Evolutionary conservation across 2,329 filamentous ascomycete species (phyloP), one percentile per base, ranked within the genome.

Genomic region (Paecilomyces variotii): DNA sequence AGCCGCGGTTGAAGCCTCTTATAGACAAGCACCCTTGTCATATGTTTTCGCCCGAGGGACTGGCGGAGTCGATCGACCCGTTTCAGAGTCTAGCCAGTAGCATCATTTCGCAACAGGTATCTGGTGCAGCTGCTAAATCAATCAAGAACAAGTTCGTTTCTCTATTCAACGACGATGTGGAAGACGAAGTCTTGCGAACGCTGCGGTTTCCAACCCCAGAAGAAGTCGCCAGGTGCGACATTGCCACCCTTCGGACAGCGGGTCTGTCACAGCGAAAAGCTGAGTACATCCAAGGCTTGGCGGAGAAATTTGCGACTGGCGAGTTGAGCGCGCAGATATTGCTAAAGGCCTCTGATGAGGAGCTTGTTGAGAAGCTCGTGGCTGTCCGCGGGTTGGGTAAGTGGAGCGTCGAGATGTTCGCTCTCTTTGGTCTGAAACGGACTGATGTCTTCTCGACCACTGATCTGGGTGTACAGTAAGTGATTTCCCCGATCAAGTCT

Each of bases 341-440:
- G 24, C 83, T 89, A 56, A 84, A 85, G 35, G 91, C 90, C 1
- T 83, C 85, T 4, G 94, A 99, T 71, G 92, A 96, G 55, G 89
- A 96, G 65, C 82, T 99, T 6, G 80, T 97, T 63, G 84, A 89
- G 73, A 87, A 84, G 71, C 80, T 99, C 54, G 90, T 89, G 54
- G 89, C 91, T 0, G 91, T 99, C 4, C 82, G 93, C 9, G 94
- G 94, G 0, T 76, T 97, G 55, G 94, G 94, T 0, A 82, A 82
- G 57, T 97, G 94, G 94, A 92, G 87, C 54, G 91, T 96, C 12
- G 92, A 97, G 79, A 97, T 99, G 94, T 99, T 99, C 79, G 90
- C 92, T 55, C 91, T 89, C 74, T 97, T 99, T 74, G 89, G 85
- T n/a, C 79, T 99, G 49, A 97, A 97, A 81, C 82, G 92, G 11